A percentile compares a stretch with the other conserved stretches of the same genome.
Evolutionary conservation across 2,329 filamentous ascomycete species (phyloP).

Genomic region (Helotiales sp.): DNA sequence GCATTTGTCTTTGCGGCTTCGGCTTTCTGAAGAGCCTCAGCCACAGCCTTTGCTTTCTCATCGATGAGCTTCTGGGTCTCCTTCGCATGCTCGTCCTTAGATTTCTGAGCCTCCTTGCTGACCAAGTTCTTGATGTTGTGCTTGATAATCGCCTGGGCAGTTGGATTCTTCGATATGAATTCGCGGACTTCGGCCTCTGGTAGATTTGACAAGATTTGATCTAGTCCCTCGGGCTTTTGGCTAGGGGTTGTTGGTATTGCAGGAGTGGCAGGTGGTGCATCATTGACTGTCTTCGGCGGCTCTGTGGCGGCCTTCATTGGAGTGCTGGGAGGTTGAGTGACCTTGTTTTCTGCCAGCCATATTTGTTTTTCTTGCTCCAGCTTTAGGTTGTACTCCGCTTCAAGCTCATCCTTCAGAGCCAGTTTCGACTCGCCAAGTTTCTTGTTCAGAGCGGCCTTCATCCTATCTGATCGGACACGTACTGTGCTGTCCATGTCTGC

Average conservation of each 20-base stretch:
- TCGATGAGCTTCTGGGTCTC: slow-evolving; percentile 64
- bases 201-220: slow-evolving; percentile 45
- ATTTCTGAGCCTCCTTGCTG: slow-evolving; percentile 65
- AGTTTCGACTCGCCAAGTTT: slow-evolving; percentile 64
- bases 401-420: slow-evolving; percentile 58
- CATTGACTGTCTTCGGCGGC: slow-evolving; percentile 46
- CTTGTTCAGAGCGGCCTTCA: slow-evolving; percentile 70
- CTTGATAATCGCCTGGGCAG: slow-evolving; percentile 51
- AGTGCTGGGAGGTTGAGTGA: slow-evolving; percentile 28
- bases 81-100: slow-evolving; percentile 59
- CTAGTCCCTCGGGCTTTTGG: slow-evolving; percentile 23
- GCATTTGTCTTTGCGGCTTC: slow-evolving; percentile 51
- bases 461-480: slow-evolving; percentile 69
- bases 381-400: slow-evolving; percentile 52
- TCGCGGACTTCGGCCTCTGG: slow-evolving; percentile 61
- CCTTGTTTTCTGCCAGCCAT: slow-evolving; percentile 59
- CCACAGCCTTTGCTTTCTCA: slow-evolving; percentile 51
- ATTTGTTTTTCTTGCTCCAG: slow-evolving; percentile 68
- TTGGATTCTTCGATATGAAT: slow-evolving; percentile 58
- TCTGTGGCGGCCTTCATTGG: slow-evolving; percentile 44
- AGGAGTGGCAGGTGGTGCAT: slow-evolving; percentile 14
- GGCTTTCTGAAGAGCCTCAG: slow-evolving; percentile 55
- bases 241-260: slow-evolving; percentile 34
- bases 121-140: slow-evolving; percentile 73
- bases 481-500: slow-evolving; percentile 63